Evolutionary conservation across 202 grass and related monocot genomes (phyloP).

Genomic region (Setaria italica): DNA sequence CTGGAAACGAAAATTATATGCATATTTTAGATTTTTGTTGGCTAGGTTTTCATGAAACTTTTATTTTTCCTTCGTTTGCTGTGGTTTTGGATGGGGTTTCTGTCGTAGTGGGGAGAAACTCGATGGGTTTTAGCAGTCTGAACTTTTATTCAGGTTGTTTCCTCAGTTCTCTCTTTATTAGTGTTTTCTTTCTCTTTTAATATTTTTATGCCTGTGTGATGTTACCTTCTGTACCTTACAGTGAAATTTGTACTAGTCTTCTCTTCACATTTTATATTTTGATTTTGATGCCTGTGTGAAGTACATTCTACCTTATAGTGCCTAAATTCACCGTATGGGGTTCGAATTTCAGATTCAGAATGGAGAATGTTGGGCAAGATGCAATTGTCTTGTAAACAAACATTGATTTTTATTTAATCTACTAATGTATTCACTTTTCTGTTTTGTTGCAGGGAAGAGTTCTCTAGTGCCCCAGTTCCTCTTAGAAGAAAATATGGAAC

Average conservation of each 20-base stretch:
- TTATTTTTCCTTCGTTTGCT: not conserved
- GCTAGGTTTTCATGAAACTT: not conserved
- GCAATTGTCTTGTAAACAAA: not conserved
- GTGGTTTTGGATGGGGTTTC: slow-evolving; percentile 36
- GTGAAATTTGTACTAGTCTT: not conserved
- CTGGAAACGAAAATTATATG: not conserved
- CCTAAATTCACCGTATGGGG: not conserved
- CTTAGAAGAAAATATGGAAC: slow-evolving; percentile 80
- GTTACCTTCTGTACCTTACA: too few species aligned
- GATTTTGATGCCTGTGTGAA: not conserved
- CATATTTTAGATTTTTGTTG: not conserved
- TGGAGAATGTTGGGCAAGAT: slow-evolving; percentile 28
- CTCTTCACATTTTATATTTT: not conserved
- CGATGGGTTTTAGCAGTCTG: not conserved
- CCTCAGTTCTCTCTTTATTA: not conserved
- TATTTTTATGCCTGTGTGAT: too few species aligned
- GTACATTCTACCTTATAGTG: slow-evolving; percentile 8
- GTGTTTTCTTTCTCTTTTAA: not conserved
- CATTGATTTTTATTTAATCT: not conserved
- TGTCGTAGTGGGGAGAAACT: not conserved
- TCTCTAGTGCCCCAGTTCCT: slow-evolving; percentile 85
- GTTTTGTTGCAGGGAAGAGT: slow-evolving; percentile 73
- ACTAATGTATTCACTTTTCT: slow-evolving; percentile 3
- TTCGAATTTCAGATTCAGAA: slow-evolving; percentile 19
- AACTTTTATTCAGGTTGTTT: slow-evolving; percentile 7